Evolutionary conservation across 1,284 basidiomycete species (phyloP).

Genomic region (Melampsora larici-populina): DNA sequence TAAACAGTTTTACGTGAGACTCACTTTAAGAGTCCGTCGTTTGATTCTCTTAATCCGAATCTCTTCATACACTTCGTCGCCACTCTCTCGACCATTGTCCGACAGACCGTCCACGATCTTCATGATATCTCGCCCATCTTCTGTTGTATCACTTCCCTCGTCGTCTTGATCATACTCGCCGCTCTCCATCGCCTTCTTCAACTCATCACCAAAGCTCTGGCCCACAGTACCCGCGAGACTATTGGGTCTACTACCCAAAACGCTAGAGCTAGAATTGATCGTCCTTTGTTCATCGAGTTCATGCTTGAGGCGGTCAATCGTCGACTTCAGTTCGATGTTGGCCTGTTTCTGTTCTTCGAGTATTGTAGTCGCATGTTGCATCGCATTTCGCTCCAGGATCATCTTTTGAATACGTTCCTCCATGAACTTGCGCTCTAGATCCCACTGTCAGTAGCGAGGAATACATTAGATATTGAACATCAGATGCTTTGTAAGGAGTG

Average conservation of each 20-base stretch:
- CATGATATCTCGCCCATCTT: background rate
- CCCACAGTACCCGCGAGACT: slow-evolving; percentile 25
- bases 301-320: slow-evolving; percentile 33
- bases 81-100: background rate
- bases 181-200: slow-evolving; percentile 4
- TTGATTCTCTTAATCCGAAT: slow-evolving; percentile 18
- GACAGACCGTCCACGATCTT: background rate
- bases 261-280: slow-evolving; percentile 2
- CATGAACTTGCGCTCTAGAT: background rate
- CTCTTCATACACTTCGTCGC: slow-evolving; percentile 21
- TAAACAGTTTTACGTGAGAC: background rate
- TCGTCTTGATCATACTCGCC: slow-evolving; percentile 19
- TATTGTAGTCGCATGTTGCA: slow-evolving; percentile 16
- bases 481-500: background rate
- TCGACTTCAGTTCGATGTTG: slow-evolving; percentile 31
- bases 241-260: slow-evolving; percentile 3
- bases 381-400: slow-evolving; percentile 5
- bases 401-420: slow-evolving; percentile 29
- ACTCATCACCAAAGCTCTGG: slow-evolving; percentile 26
- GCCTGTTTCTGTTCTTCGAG: slow-evolving; percentile 39
- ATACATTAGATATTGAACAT: background rate
- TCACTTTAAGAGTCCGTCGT: slow-evolving; percentile 1
- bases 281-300: slow-evolving; percentile 30
- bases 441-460: slow-evolving; percentile 4
- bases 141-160: slow-evolving; percentile 14